Conservation (phyloP, 371 early-diverging fungal species). For the Polyrhizophydium stewartii region DNA sequence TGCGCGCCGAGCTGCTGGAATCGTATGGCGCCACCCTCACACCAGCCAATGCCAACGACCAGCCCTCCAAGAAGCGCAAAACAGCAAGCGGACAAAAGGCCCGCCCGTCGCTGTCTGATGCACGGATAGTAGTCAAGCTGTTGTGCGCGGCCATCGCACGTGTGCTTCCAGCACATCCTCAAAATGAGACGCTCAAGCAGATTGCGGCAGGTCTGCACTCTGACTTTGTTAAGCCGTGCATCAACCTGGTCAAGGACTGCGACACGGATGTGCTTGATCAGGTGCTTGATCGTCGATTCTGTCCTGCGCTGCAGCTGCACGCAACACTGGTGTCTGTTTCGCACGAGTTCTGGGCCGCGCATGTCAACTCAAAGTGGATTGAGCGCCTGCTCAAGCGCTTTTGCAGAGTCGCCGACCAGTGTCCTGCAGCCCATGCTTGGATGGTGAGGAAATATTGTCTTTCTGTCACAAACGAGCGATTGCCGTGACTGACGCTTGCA, state of each 20-base stretch:
- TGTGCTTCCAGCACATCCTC: constrained; percentile 9
- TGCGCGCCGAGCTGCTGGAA: neutral
- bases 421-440: neutral
- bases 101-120: no score
- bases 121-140: neutral
- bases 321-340: constrained; percentile 3
- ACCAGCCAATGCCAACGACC: neutral
- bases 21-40: constrained; percentile 1
- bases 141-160: constrained; percentile 2
- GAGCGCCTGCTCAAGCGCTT: neutral
- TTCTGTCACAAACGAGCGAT: no score
- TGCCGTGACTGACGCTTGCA: no score
- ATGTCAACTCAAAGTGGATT: constrained; percentile 5
- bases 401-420: neutral
- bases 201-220: constrained; percentile 1
- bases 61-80: constrained; percentile 7
- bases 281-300: neutral
- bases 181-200: neutral
- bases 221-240: constrained; percentile 5
- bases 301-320: constrained; percentile 11
- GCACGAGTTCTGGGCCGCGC: constrained; percentile 9
- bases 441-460: no score
- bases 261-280: neutral
- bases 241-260: neutral
- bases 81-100: neutral